Base-by-base conservation (phyloP, 148 eudicot species). In the Mesembryanthemum crystallinum region DNA sequence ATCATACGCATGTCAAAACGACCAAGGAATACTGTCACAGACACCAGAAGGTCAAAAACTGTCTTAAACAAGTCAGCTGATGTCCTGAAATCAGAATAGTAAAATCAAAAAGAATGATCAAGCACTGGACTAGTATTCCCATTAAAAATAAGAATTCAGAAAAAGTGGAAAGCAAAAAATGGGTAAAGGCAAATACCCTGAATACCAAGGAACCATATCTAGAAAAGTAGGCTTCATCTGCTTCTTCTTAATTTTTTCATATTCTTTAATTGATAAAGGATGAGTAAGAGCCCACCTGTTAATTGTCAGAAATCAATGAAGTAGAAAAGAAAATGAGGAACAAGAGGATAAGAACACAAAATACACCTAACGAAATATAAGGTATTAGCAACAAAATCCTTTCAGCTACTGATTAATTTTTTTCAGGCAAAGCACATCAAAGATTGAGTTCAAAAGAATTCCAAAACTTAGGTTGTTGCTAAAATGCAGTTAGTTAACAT, bases 141-240 rank as follows among this genome's bases (percentile, higher is more conserved):
- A 35, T 11, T 63, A 33, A 35, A 66, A 62, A 66, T 29, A 52
- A 27, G 52, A 17, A 6, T 61, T 64, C 24, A 67, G 37, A 64
- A 54, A 80, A 1, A 42, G 20, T 57, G n/a, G 30, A n/a, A 21
- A 39, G 76, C 15, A 43, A 65, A 60, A 65, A n/a, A 13, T 42
- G 66, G 63, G 29, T 25, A 30, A 45, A 17, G 73, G 75, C 4
- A 35, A 80, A 76, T 89, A 95, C 99, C 99, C 99, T 51, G 99
- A 95, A 82, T 95, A 95, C 99, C 99, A 95, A 79, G 99, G 99
- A 82, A 95, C 99, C 99, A 96, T 96, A 82, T 96, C 99, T 81
- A 91, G 77, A 73, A 96, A 96, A 35, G 89, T 88, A 72, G 98
- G 99, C 78, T 92, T 88, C 90, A 83, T 69, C 77, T 92, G 91